Evolutionary conservation across 805 yeast genomes (phyloP), one percentile per base, ranked within the genome.

Genomic region (Kodamaea neixiangensis): DNA sequence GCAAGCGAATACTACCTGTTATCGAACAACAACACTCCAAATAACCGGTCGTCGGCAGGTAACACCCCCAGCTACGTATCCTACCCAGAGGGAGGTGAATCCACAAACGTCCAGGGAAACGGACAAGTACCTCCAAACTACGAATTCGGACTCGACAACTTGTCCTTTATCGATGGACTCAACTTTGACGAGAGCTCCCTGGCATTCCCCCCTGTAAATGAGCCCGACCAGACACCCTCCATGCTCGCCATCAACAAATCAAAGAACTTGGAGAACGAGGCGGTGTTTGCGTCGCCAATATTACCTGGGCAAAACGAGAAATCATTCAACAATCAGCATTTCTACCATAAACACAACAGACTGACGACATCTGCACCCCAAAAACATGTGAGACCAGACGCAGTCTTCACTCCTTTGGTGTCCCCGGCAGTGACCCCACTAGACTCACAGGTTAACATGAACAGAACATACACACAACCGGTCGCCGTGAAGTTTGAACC

Each of bases 341-440:
- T 61, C 48, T 68, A 59, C 52, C 77, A 73, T 48, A 68, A 69
- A 49, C 69, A 66, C 46, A 35, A 18, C 48, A 33, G 29, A 14
- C 14, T 35, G 41, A 33, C 52, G 9, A 4, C 42, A n/a, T 33
- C 50, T n/a, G 44, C 65, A 51, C 25, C 63, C 53, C 60, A 45
- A 40, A 68, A 60, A 29, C 72, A 70, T 49, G 74, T 81, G 1
- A 67, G 82, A 41, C 83, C 86, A 1, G 85, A 81, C 53, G 81
- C 80, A 46, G 80, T 80, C 4, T 87, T 85, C 66, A 87, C 94
- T 1, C 94, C 96, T 0, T 72, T 87, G 53, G 80, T 85, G 1
- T 85, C 92, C 1, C 96, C 96, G 0, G 85, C 87, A 7, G 86
- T 83, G 13, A 81, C 90, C 2, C 90, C 90, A 1, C 58, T 77